Evolutionary conservation across 1,139 yeast species (phyloP).

Genomic region (Candida glucosophila): DNA sequence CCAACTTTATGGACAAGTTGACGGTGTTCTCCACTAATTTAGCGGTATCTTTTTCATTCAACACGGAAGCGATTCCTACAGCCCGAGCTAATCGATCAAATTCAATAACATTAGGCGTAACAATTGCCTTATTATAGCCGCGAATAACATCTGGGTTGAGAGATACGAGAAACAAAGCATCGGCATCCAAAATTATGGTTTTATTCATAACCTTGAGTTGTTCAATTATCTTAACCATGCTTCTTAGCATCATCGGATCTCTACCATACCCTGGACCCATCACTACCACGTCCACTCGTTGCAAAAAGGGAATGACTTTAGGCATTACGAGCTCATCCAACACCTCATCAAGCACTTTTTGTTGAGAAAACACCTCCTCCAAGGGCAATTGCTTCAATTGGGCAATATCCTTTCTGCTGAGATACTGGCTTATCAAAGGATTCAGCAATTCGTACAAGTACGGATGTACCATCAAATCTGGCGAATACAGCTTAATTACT

Average conservation of each 20-base stretch:
- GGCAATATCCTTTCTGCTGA: conserved; percentile 10
- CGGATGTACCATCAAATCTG: conserved; percentile 95
- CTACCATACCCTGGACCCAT: conserved; percentile 95
- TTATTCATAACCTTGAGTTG: conserved; percentile 42
- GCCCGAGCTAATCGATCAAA: conserved; percentile 54
- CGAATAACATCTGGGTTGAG: conserved; percentile 45
- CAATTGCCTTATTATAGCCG: conserved; percentile 45
- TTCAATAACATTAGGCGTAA: conserved; percentile 90
- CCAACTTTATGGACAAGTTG: conserved; percentile 45
- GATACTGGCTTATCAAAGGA: conserved; percentile 10
- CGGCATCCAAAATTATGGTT: conserved; percentile 85
- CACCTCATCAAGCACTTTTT: conserved; percentile 17
- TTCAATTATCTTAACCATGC: conserved; percentile 49
- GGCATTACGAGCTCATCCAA: conserved; percentile 42
- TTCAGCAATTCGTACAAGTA: conserved; percentile 41
- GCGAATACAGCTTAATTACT: conserved; percentile 80
- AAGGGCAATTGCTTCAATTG: conserved; percentile 9
- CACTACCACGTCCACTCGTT: conserved; percentile 70
- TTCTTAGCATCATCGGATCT: conserved; percentile 57
- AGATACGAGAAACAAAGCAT: conserved; percentile 62
- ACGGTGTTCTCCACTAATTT: conserved; percentile 22
- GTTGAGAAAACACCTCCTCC: conserved; percentile 13
- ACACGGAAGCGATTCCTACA: conserved; percentile 23
- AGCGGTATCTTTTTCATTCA: conserved; percentile 16
- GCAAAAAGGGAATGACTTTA: conserved; percentile 45